phyloP scores from a whole-genome alignment of 805 yeast genomes.

The Ogataea ramenticola region DNA sequence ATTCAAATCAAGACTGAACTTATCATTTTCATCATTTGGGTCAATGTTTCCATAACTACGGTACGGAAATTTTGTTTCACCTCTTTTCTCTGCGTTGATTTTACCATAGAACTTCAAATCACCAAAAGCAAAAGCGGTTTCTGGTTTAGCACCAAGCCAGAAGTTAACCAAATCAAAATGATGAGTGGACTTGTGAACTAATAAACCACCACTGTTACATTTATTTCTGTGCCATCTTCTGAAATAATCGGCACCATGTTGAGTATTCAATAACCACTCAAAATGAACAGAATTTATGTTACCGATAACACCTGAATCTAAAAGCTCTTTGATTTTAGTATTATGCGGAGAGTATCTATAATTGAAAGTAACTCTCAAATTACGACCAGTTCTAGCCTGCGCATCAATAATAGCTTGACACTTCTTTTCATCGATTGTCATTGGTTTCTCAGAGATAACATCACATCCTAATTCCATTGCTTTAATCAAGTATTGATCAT shows the following conservation, averaged over 20 bases:
- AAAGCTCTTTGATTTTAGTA: slow-evolving; percentile 2
- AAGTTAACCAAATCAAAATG: slow-evolving; percentile 3
- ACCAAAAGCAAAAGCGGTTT: slow-evolving; percentile 4
- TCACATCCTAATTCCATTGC: slow-evolving; percentile 4
- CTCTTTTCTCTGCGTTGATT: slow-evolving; percentile 2
- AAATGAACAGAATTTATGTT: slow-evolving; percentile 2
- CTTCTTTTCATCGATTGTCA: slow-evolving; percentile 2
- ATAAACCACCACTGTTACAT: slow-evolving; percentile 2
- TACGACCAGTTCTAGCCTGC: slow-evolving; percentile 2
- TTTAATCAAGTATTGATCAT: slow-evolving; percentile 2
- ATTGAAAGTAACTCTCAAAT: slow-evolving; percentile 3
- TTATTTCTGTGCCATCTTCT: slow-evolving; percentile 5
- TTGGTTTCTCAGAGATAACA: slow-evolving; percentile 3
- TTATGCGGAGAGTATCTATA: slow-evolving; percentile 3
- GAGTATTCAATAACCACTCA: slow-evolving; percentile 3
- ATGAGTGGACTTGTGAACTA: slow-evolving; percentile 3
- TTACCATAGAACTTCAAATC: slow-evolving; percentile 3
- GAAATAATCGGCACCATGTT: slow-evolving; percentile 4
- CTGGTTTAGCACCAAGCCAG: slow-evolving; percentile 3
- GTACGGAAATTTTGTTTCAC: slow-evolving; percentile 1
- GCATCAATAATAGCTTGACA: slow-evolving; percentile 2
- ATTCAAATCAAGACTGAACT: slow-evolving; percentile 1
- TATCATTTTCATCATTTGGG: not conserved
- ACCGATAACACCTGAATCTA: slow-evolving; percentile 3
- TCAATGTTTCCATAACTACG: not conserved